A percentile compares a stretch with the other conserved stretches of the same genome.
Conservation (phyloP, 2,329 filamentous ascomycete genomes). For the Phyllosticta citriasiana region DNA sequence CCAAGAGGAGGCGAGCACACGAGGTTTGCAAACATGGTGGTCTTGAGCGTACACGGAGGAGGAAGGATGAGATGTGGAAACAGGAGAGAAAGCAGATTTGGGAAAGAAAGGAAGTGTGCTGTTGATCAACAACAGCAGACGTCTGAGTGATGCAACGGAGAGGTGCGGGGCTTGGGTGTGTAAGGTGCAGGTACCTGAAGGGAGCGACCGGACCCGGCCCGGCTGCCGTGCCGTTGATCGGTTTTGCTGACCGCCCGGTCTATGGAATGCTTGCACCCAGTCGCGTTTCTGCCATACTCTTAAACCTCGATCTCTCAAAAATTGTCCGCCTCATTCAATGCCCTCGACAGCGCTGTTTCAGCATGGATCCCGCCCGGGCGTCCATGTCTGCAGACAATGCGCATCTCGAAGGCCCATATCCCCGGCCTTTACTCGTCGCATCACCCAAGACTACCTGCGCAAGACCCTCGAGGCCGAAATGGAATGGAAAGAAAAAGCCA, state of each 20-base stretch:
- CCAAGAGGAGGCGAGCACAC: constrained; percentile 63
- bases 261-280: not conserved
- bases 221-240: no score
- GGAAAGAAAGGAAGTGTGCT: not conserved
- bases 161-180: not conserved
- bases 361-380: constrained; percentile 16
- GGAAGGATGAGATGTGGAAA: not conserved
- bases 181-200: not conserved
- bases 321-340: constrained; percentile 11
- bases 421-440: constrained; percentile 13
- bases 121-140: not conserved
- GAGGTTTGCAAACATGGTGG: constrained; percentile 42
- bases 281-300: not conserved
- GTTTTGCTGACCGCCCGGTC: not conserved
- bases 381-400: constrained; percentile 21
- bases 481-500: constrained; percentile 18
- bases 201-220: not conserved
- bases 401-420: constrained; percentile 6
- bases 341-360: constrained; percentile 8
- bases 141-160: not conserved
- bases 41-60: not conserved
- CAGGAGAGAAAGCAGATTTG: not conserved
- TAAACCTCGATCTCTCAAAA: not conserved
- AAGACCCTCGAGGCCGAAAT: constrained; percentile 16
- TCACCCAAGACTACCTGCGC: constrained; percentile 15